Conservation (phyloP, 2,329 filamentous ascomycete species). For the Alternaria gansuensis region DNA sequence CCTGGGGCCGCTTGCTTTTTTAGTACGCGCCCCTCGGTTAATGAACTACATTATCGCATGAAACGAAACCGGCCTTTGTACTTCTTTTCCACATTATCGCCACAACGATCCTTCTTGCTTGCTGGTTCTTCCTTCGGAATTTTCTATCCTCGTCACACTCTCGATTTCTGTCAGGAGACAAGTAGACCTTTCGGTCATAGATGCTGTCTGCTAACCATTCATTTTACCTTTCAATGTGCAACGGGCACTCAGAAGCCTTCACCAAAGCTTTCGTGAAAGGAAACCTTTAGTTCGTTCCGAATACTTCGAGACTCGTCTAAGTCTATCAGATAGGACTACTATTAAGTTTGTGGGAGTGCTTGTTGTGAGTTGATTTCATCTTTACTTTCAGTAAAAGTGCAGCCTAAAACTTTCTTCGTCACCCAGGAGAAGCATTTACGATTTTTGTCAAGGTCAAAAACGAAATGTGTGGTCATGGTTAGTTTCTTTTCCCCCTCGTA, state of each 20-base stretch:
- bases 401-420: neutral
- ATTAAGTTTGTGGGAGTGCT: neutral
- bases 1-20: neutral
- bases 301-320: neutral
- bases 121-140: neutral
- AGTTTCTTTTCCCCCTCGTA: neutral
- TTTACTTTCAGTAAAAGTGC: neutral
- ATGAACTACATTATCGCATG: slow-evolving; percentile 2
- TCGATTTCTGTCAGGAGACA: neutral
- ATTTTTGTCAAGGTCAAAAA: neutral
- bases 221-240: neutral
- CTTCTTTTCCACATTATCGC: neutral
- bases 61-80: neutral
- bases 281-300: neutral
- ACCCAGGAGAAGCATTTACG: neutral
- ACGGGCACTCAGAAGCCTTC: neutral
- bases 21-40: neutral
- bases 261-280: neutral
- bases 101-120: neutral
- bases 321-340: neutral
- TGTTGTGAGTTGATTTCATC: neutral
- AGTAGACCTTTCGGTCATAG: neutral
- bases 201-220: neutral
- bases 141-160: neutral
- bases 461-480: neutral